Conservation (phyloP, 1,284 basidiomycete species). For the Veloboletus limbatus region DNA sequence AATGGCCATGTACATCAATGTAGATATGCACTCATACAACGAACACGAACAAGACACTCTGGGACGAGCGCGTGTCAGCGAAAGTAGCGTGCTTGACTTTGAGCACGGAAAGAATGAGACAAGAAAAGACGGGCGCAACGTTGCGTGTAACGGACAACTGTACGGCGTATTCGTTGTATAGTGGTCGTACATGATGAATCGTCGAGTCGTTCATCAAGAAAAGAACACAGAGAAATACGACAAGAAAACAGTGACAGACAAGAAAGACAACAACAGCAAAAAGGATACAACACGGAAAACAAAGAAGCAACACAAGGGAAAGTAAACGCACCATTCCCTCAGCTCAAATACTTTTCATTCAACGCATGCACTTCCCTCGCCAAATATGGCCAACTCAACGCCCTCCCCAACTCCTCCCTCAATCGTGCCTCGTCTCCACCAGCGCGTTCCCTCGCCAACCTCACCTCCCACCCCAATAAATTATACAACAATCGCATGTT, state of each 20-base stretch:
- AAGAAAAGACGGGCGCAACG: too few species aligned
- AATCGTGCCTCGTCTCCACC: conserved; percentile 47
- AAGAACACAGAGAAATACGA: neutral
- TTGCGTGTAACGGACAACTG: too few species aligned
- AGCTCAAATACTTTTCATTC: conserved; percentile 76
- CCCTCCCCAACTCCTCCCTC: conserved; percentile 55
- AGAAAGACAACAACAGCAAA: neutral
- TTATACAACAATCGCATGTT: conserved; percentile 94
- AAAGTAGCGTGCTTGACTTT: too few species aligned
- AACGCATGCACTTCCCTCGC: conserved; percentile 75
- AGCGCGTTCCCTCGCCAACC: conserved; percentile 69
- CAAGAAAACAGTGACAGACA: neutral
- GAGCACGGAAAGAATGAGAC: too few species aligned
- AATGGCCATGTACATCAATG: too few species aligned
- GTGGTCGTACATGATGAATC: too few species aligned
- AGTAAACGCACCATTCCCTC: conserved; percentile 15
- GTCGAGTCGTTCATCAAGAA: too few species aligned
- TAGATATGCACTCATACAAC: too few species aligned
- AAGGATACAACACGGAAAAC: conserved; percentile 1
- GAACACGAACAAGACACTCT: too few species aligned
- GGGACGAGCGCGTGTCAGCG: too few species aligned
- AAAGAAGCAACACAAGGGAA: neutral
- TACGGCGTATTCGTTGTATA: too few species aligned
- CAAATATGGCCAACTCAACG: conserved; percentile 76
- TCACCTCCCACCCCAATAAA: conserved; percentile 89